Percentiles rank a stretch among this genome's conserved stretches.
phyloP scores from a whole-genome alignment of 1,139 yeast genomes.

The Candida glucosophila region DNA sequence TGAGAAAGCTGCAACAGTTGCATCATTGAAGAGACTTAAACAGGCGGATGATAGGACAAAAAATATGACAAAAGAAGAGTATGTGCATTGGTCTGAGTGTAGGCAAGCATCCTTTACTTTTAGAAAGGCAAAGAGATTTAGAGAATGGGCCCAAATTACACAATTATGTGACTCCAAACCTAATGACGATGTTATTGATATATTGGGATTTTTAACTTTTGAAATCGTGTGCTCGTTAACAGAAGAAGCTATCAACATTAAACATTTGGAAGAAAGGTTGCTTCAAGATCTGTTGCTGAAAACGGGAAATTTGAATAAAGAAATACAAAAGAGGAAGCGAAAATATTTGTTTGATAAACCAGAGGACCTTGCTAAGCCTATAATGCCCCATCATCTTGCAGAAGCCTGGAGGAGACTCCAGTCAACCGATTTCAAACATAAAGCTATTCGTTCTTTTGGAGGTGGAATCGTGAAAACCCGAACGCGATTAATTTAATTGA shows the following conservation, averaged over 20 bases:
- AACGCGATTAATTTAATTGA: conserved; percentile 31
- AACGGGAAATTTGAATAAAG: conserved; percentile 13
- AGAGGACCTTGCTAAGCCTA: conserved; percentile 77
- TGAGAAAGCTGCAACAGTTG: conserved; percentile 82
- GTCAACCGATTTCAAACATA: conserved; percentile 47
- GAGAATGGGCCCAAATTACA: conserved; percentile 93
- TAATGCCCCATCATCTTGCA: conserved; percentile 74
- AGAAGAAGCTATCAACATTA: conserved; percentile 81
- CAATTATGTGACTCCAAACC: conserved; percentile 85
- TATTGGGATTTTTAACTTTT: conserved; percentile 87
- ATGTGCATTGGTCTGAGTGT: conserved; percentile 98
- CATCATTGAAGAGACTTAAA: conserved; percentile 78
- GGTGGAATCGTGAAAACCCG: conserved; percentile 56
- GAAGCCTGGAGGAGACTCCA: conserved; percentile 91
- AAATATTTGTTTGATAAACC: conserved; percentile 84
- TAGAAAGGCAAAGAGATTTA: conserved; percentile 81
- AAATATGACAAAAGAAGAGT: conserved; percentile 93
- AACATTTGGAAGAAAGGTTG: conserved; percentile 53
- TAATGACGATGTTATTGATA: conserved; percentile 93
- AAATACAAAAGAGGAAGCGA: conserved; percentile 28
- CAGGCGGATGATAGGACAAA: conserved; percentile 91
- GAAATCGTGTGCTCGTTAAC: conserved; percentile 94
- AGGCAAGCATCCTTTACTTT: conserved; percentile 96
- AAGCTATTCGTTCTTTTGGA: conserved; percentile 62
- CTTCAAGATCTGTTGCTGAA: conserved; percentile 20